Conservation (phyloP, 768 basidiomycete species). For the Chalciporus piperatus region DNA sequence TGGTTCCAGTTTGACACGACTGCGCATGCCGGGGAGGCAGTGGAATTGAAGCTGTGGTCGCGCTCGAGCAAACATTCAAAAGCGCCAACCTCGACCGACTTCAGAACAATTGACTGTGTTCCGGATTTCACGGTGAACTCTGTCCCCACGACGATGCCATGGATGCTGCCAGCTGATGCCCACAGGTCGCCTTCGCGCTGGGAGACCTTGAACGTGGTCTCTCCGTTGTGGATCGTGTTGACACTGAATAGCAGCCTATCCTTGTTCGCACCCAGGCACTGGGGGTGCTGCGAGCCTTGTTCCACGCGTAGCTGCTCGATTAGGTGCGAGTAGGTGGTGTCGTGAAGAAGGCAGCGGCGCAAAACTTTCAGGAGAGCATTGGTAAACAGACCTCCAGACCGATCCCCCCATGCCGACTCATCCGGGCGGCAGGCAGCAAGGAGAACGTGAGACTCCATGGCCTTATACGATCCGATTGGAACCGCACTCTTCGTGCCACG, state of each 20-base stretch:
- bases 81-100: constrained; percentile 10
- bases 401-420: constrained; percentile 6
- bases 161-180: constrained; percentile 18
- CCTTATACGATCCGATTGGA: constrained; percentile 16
- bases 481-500: constrained; percentile 9
- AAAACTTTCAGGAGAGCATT: constrained; percentile 15
- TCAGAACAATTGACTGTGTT: constrained; percentile 1
- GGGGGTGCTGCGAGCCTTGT: constrained; percentile 10
- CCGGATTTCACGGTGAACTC: constrained; percentile 6
- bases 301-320: constrained; percentile 13
- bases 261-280: constrained; percentile 18
- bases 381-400: constrained; percentile 18
- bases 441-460: constrained; percentile 18
- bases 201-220: constrained; percentile 17
- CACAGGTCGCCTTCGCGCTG: background rate
- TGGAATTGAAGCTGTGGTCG: background rate
- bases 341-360: background rate
- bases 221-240: constrained; percentile 11
- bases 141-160: constrained; percentile 15
- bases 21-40: constrained; percentile 1
- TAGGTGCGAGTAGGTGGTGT: constrained; percentile 14
- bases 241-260: constrained; percentile 19
- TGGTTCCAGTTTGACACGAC: constrained; percentile 12
- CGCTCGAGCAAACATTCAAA: constrained; percentile 16
- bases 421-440: constrained; percentile 22